Base-by-base conservation (phyloP, 495 filamentous ascomycete species). In the Hypoxylon rickii region DNA sequence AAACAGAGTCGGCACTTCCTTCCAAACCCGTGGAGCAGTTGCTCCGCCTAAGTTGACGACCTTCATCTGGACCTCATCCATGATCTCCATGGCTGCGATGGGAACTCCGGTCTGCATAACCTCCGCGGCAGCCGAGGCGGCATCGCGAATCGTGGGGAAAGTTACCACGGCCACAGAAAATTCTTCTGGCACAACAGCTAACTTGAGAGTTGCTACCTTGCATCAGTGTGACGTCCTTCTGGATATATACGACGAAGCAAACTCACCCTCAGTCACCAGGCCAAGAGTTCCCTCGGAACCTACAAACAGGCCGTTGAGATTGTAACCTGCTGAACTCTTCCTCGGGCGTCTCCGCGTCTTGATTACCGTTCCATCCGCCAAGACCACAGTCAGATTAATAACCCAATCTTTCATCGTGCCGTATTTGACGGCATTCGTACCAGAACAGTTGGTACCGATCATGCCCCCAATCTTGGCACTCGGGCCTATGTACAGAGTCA, bases 331-430 rank as follows among this genome's bases (percentile, higher is more conserved):
- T 11, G 84, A 86, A n/a, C 85, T 87, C 64, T 92, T 92, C 64
- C 86, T 78, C 8, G 89, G 89, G 16, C 89, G 74, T 18, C 83
- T 83, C 36, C 83, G 75, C 1, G 89, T 92, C 73, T 91, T 91
- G 68, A 92, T 86, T 34, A 92, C 70, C 0, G 85, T 88, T 2
- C 89, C 89, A 67, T 92, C 89, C 7, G 88, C 86, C 10, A 92
- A 76, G 1, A 92, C 89, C 0, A 91, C 86, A 0, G 89, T 92
- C 34, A 92, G 70, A 58, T 88, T 89, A 54, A 92, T 80, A 19
- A 92, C 87, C 89, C 89, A 92, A 58, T 92, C 89, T 65, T 87
- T 88, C 89, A 92, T 92, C 5, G 89, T 91, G 0, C 89, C 89
- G 64, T 92, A 92, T 52, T 85, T 78, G 17, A 89, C 87, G 3